Base-by-base conservation (phyloP, 2,329 filamentous ascomycete genomes). In the Trichoderma koningii region DNA sequence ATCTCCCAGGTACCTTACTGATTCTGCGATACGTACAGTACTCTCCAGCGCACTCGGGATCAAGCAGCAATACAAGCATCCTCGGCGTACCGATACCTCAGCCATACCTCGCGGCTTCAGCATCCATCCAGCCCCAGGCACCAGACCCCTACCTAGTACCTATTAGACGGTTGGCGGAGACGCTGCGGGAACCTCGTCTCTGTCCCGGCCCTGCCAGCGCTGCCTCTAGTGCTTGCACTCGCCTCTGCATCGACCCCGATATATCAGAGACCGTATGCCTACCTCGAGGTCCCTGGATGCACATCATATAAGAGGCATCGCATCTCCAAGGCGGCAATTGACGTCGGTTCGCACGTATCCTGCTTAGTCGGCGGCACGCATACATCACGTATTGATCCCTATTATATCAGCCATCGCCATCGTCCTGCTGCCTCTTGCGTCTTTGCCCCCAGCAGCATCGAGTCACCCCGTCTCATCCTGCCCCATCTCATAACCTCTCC, bases 271-370 rank as follows among this genome's bases (percentile, higher is more conserved):
- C 34, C 34, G 1, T 38, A 38, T 10, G 30, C 30, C 30, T 34
- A 14, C 34, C 34, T 38, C 34, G 34, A 38, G 12, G 12, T 14
- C 5, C 9, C 34, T 14, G 12, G 34, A 21, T n/a, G 52, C 26
- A 56, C 44, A 28, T 42, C 38, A 19, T 60, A 60, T 51, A 47
- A 52, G 50, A 63, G 45, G 64, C 64, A 51, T 66, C 52, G 53
- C 51, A 44, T 21, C 55, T 53, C 50, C 47, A 44, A 30, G 17
- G 15, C n/a, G 30, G 30, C 17, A 14, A n/a, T 63, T 6, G 28
- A 55, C 3, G 30, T 55, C 50, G 17, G 15, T 38, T 47, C 23
- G 45, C 53, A 53, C 55, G 55, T 63, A 63, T 63, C 50, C 12
- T 38, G 34, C 34, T 38, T 38, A 38, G 34, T 5, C 34, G 14